A percentile compares a stretch with the other conserved stretches of the same genome.
These are phyloP conservation scores for Boletus reticuloceps DNA, from an alignment of 768 basidiomycete genomes.

Conservation along the genomic window DNA sequence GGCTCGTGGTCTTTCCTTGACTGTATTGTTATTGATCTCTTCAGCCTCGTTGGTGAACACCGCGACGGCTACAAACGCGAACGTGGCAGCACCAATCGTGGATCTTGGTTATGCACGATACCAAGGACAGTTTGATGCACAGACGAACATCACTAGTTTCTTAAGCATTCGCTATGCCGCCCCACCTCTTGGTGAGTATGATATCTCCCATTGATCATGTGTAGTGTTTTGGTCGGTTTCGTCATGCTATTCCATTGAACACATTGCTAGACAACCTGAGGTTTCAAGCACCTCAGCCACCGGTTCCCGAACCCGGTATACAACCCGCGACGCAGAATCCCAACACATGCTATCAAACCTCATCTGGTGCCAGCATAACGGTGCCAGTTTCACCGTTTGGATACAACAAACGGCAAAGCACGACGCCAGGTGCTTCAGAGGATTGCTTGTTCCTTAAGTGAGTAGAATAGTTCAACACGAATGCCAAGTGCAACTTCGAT, in stretches of 20 bases:
- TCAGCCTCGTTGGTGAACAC: neutral
- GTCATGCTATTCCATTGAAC: neutral
- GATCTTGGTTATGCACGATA: conserved; percentile 32
- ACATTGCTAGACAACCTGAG: conserved; percentile 17
- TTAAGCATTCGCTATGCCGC: conserved; percentile 44
- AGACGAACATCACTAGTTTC: conserved; percentile 22
- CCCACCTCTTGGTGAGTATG: conserved; percentile 40
- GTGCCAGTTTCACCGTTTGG: conserved; percentile 2
- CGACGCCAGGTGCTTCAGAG: conserved; percentile 17
- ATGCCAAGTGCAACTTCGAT: neutral
- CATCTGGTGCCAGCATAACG: conserved; percentile 2
- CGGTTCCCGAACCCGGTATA: conserved; percentile 10
- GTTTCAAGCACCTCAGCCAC: conserved; percentile 30
- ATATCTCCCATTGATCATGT: neutral
- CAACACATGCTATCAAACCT: conserved; percentile 23
- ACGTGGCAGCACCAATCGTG: conserved; percentile 12
- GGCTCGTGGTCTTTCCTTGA: neutral
- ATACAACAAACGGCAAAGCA: conserved; percentile 6
- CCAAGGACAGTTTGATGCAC: conserved; percentile 24
- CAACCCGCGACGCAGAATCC: conserved; percentile 30
- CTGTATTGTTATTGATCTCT: neutral
- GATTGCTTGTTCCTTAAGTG: conserved; percentile 32
- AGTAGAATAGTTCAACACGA: neutral
- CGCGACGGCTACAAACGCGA: neutral
- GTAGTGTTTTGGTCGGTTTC: too few species aligned